phyloP scores from a whole-genome alignment of 768 basidiomycete genomes.

The Tulasnella sp. region DNA sequence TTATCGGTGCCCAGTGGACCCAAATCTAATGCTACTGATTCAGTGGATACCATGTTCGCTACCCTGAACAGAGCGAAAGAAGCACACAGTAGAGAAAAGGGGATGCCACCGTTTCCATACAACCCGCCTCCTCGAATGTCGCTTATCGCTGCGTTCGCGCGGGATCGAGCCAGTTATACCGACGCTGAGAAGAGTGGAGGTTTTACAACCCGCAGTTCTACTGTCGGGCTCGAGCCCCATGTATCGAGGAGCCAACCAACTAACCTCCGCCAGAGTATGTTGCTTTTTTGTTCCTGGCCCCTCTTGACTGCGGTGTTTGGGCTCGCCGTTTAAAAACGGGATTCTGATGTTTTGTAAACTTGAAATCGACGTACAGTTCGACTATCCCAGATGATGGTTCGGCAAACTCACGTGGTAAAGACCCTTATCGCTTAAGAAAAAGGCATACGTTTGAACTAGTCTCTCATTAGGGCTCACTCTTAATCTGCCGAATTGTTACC shows the following conservation, averaged over 20 bases:
- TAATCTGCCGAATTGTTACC: slow-evolving; percentile 13
- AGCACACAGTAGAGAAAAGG: not conserved
- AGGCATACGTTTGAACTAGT: not conserved
- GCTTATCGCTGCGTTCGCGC: not conserved
- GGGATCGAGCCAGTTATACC: not conserved
- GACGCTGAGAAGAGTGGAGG: not conserved
- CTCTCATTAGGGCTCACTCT: not conserved
- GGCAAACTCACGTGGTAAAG: slow-evolving; percentile 1
- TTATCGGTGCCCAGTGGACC: not conserved
- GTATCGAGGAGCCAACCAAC: not conserved
- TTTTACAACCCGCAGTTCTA: not conserved
- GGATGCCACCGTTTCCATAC: not conserved
- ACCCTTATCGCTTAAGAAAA: not conserved
- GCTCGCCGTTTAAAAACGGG: not conserved
- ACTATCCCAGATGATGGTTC: slow-evolving; percentile 11
- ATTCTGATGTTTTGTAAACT: not conserved
- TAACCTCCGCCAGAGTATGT: not conserved
- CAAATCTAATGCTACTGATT: not conserved
- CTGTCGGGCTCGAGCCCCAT: slow-evolving; percentile 7
- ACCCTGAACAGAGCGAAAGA: not conserved
- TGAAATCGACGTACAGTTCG: not conserved
- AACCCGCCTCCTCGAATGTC: not conserved
- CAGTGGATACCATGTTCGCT: not conserved
- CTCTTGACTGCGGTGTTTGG: not conserved
- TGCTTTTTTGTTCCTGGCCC: not conserved